These are phyloP conservation scores for Mycosphaerella sp. DNA, from an alignment of 2,329 filamentous ascomycete genomes.

Conservation along the genomic window DNA sequence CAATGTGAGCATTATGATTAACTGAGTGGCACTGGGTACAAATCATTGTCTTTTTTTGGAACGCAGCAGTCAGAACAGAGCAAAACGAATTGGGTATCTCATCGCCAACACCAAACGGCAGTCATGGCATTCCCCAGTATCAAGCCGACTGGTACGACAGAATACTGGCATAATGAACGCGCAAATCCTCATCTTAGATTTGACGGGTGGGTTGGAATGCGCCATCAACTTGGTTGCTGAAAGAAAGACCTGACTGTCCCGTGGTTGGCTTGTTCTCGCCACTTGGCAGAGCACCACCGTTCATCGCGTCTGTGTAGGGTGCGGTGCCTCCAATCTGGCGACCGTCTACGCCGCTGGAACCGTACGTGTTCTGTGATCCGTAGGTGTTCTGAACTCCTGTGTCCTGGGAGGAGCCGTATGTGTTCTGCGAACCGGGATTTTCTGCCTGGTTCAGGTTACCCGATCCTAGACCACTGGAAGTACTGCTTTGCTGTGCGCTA, in stretches of 20 bases:
- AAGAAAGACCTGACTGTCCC: background rate
- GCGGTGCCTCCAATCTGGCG: background rate
- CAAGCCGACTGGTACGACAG: slow-evolving; percentile 9
- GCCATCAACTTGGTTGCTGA: slow-evolving; percentile 35
- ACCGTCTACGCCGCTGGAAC: background rate
- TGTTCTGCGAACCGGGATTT: too few relatives aligned
- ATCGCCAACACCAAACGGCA: slow-evolving; percentile 22
- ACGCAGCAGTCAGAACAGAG: slow-evolving; percentile 21
- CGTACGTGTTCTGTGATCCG: slow-evolving; percentile 3
- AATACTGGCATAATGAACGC: background rate
- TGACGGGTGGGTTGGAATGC: slow-evolving; percentile 28
- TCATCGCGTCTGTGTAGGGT: background rate
- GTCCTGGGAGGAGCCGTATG: too few relatives aligned
- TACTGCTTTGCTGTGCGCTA: background rate
- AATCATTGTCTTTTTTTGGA: slow-evolving; percentile 3
- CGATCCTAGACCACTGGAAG: background rate
- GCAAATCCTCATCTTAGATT: slow-evolving; percentile 24
- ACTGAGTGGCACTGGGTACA: background rate
- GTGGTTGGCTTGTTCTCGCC: background rate
- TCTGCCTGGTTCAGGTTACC: slow-evolving; percentile 21
- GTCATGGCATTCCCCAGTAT: slow-evolving; percentile 13
- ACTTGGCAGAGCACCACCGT: background rate
- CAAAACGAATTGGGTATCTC: slow-evolving; percentile 21
- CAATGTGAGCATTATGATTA: slow-evolving; percentile 6
- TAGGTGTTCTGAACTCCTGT: background rate